Conservation (phyloP, 169 alveolate species). For the Plasmodium coatneyi region DNA sequence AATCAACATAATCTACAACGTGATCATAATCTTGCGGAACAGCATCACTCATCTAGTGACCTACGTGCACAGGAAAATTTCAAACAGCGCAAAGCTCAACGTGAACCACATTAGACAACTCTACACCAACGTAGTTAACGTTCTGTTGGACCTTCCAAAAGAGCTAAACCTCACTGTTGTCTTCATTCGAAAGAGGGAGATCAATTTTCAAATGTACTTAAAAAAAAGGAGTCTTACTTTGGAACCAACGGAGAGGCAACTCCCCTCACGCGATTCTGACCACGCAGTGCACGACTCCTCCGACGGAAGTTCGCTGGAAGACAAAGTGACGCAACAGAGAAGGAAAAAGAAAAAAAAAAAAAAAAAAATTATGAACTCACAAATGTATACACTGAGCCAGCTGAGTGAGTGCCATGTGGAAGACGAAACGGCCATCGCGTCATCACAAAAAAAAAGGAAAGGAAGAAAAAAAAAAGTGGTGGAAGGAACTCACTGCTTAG, state of each 20-base stretch:
- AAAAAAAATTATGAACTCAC: background rate
- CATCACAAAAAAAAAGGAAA: slow-evolving; percentile 7
- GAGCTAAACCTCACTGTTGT: background rate
- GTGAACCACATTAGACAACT: slow-evolving; percentile 1
- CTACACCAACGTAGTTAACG: slow-evolving; percentile 30
- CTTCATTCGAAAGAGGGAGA: slow-evolving; percentile 16
- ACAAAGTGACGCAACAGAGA: background rate
- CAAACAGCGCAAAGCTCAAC: background rate
- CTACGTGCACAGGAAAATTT: background rate
- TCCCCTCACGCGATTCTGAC: background rate
- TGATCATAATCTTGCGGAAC: slow-evolving; percentile 7
- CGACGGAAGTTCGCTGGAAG: background rate
- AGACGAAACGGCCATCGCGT: background rate
- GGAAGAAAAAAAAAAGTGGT: background rate
- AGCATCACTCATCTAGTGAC: background rate
- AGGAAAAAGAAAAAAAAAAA: background rate
- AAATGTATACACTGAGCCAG: background rate
- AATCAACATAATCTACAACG: background rate
- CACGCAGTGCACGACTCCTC: background rate
- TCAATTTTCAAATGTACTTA: slow-evolving; percentile 9
- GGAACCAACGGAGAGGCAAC: background rate
- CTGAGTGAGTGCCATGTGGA: background rate
- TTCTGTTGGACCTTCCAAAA: slow-evolving; percentile 15
- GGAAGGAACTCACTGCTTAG: background rate
- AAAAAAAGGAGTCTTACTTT: background rate